Percentiles rank a stretch among this genome's conserved stretches.
These are phyloP conservation scores for Plasmodium vivax DNA, from an alignment of 169 alveolate genomes.

Conservation along the genomic window DNA sequence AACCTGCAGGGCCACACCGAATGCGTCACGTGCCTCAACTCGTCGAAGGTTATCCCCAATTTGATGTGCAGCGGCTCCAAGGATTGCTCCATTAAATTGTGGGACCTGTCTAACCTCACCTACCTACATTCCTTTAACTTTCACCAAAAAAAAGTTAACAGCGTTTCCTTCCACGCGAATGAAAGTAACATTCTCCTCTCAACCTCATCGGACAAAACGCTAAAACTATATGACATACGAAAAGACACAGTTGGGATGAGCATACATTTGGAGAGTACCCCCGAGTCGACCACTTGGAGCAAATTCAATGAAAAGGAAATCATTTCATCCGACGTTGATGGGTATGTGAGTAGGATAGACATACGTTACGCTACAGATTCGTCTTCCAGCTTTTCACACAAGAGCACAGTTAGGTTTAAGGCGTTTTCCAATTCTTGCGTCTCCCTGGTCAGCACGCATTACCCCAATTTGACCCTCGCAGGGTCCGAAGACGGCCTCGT, in stretches of 20 bases:
- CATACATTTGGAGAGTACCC: slow-evolving; percentile 19
- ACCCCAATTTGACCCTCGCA: slow-evolving; percentile 39
- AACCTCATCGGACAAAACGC: slow-evolving; percentile 46
- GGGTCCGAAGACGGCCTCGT: slow-evolving; percentile 63
- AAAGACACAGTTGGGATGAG: slow-evolving; percentile 13
- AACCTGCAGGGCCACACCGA: slow-evolving; percentile 44
- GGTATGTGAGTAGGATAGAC: slow-evolving; percentile 37
- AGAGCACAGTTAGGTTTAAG: slow-evolving; percentile 4
- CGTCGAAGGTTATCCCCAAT: slow-evolving; percentile 22
- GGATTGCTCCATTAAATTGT: slow-evolving; percentile 40
- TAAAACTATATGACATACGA: slow-evolving; percentile 62
- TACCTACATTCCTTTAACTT: slow-evolving; percentile 14
- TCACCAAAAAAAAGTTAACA: slow-evolving; percentile 49
- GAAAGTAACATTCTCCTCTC: slow-evolving; percentile 19
- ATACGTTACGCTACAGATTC: slow-evolving; percentile 6
- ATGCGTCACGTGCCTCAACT: slow-evolving; percentile 40
- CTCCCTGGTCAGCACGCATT: slow-evolving; percentile 7
- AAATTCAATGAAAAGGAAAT: slow-evolving; percentile 4
- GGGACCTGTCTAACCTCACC: slow-evolving; percentile 28
- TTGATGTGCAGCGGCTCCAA: slow-evolving; percentile 63
- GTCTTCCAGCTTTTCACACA: background rate
- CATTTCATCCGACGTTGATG: slow-evolving; percentile 26
- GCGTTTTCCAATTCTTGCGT: slow-evolving; percentile 43
- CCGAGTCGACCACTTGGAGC: slow-evolving; percentile 55
- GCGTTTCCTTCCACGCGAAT: slow-evolving; percentile 26